A percentile compares a stretch with the other conserved stretches of the same genome.
These are phyloP conservation scores for Aspergillus sp. DNA, from an alignment of 2,329 filamentous ascomycete genomes.

Conservation along the genomic window DNA sequence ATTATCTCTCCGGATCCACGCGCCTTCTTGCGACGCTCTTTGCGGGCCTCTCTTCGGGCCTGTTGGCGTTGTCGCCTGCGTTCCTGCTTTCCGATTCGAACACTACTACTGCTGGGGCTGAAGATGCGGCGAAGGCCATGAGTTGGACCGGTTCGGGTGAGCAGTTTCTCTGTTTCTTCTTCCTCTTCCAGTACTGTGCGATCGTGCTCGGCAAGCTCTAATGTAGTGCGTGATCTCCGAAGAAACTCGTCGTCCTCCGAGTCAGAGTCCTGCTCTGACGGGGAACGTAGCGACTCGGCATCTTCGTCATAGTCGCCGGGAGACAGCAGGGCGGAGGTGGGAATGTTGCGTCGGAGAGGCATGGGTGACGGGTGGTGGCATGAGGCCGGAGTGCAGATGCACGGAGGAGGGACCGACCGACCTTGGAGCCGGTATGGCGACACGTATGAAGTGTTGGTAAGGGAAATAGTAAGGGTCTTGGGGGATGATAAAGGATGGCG, in stretches of 20 bases:
- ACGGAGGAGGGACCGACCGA: background rate
- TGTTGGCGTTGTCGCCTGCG: slow-evolving; percentile 54
- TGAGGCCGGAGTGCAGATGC: slow-evolving; percentile 10
- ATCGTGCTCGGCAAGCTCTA: slow-evolving; percentile 70
- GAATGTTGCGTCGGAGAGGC: slow-evolving; percentile 28
- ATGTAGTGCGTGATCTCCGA: slow-evolving; percentile 65
- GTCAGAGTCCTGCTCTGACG: slow-evolving; percentile 70
- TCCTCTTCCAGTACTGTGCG: slow-evolving; percentile 72
- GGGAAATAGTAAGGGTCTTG: background rate
- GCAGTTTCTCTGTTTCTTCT: slow-evolving; percentile 59
- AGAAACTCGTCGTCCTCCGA: slow-evolving; percentile 74
- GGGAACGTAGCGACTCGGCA: slow-evolving; percentile 64
- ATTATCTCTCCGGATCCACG: slow-evolving; percentile 74
- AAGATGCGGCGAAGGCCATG: slow-evolving; percentile 45
- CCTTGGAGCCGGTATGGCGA: background rate
- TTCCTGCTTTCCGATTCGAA: slow-evolving; percentile 54
- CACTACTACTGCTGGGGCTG: slow-evolving; percentile 48
- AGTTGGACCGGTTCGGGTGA: slow-evolving; percentile 44
- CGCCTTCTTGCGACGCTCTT: slow-evolving; percentile 56
- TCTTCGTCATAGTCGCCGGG: slow-evolving; percentile 69
- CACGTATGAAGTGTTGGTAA: background rate
- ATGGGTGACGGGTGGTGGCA: slow-evolving; percentile 20
- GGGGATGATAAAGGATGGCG: background rate
- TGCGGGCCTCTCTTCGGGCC: slow-evolving; percentile 41
- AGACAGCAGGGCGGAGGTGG: slow-evolving; percentile 58